Evolutionary conservation across 306 rosid genomes (phyloP).

Genomic region (Cicer bijugum): DNA sequence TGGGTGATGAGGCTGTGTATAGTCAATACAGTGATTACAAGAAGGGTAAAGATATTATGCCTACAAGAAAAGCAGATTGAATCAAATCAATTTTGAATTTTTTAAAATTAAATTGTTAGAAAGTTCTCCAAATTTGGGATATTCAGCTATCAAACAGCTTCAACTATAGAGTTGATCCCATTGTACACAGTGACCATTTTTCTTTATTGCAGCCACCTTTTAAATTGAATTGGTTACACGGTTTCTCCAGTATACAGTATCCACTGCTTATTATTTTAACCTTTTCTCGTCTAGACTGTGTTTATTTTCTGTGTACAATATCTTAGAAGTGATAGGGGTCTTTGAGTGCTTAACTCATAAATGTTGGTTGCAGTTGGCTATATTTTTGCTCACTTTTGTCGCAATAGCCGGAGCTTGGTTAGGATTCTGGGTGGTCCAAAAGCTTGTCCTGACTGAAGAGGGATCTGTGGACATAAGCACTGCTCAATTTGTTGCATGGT

Average conservation of each 20-base stretch:
- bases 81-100: not conserved
- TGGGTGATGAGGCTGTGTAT: not conserved
- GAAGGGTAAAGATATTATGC: slow-evolving; percentile 1
- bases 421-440: slow-evolving; percentile 89
- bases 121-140: slow-evolving; percentile 29
- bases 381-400: slow-evolving; percentile 80
- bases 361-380: slow-evolving; percentile 69
- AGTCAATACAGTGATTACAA: not conserved
- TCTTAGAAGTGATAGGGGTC: slow-evolving; percentile 21
- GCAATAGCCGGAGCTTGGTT: slow-evolving; percentile 87
- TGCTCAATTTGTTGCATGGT: slow-evolving; percentile 80
- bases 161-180: slow-evolving; percentile 28
- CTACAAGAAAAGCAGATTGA: not conserved
- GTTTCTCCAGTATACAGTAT: slow-evolving; percentile 14
- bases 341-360: slow-evolving; percentile 41
- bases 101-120: not conserved
- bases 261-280: slow-evolving; percentile 10
- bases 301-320: slow-evolving; percentile 27
- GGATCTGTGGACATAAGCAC: slow-evolving; percentile 82
- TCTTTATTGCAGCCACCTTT: slow-evolving; percentile 21
- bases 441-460: slow-evolving; percentile 78
- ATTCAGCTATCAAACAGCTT: slow-evolving; percentile 30
- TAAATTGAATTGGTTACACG: slow-evolving; percentile 26
- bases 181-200: not conserved
- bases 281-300: slow-evolving; percentile 2